Evolutionary conservation across 805 yeast species (phyloP).

Genomic region (Candida jianshihensis): DNA sequence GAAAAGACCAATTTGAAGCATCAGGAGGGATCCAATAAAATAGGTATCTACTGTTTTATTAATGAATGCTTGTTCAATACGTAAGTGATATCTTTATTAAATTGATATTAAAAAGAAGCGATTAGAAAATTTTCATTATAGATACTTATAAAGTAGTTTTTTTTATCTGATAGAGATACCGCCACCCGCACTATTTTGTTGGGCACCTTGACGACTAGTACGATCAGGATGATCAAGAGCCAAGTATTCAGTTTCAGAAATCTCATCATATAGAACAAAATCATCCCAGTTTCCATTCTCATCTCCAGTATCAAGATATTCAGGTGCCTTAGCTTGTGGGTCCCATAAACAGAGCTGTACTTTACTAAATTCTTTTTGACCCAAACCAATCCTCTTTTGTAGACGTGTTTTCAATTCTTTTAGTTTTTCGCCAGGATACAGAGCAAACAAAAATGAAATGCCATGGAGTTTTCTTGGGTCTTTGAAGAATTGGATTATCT

Average conservation of each 20-base stretch:
- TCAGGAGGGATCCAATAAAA: neutral
- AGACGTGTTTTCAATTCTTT: conserved; percentile 58
- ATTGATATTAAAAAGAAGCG: too few relatives aligned
- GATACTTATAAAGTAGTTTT: too few relatives aligned
- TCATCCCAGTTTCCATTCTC: conserved; percentile 34
- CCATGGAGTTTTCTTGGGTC: conserved; percentile 66
- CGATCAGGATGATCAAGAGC: conserved; percentile 90
- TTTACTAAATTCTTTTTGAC: conserved; percentile 73
- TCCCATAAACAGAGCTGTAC: conserved; percentile 42
- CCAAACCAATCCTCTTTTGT: conserved; percentile 64
- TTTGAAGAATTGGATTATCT: conserved; percentile 73
- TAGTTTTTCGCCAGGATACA: conserved; percentile 61
- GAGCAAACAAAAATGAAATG: conserved; percentile 75
- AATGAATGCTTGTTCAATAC: too few relatives aligned
- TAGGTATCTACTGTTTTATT: too few relatives aligned
- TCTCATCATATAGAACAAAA: conserved; percentile 46
- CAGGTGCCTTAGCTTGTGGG: conserved; percentile 26
- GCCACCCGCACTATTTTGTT: conserved; percentile 39
- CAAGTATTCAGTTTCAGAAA: conserved; percentile 44
- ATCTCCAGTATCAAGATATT: conserved; percentile 31
- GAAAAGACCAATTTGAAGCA: conserved; percentile 31
- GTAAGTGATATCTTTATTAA: too few relatives aligned
- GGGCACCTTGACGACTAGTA: conserved; percentile 45
- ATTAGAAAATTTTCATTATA: too few relatives aligned
- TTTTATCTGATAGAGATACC: conserved; percentile 31